Conservation (phyloP, 2,329 filamentous ascomycete genomes). For the Aspergillus ibericus region DNA sequence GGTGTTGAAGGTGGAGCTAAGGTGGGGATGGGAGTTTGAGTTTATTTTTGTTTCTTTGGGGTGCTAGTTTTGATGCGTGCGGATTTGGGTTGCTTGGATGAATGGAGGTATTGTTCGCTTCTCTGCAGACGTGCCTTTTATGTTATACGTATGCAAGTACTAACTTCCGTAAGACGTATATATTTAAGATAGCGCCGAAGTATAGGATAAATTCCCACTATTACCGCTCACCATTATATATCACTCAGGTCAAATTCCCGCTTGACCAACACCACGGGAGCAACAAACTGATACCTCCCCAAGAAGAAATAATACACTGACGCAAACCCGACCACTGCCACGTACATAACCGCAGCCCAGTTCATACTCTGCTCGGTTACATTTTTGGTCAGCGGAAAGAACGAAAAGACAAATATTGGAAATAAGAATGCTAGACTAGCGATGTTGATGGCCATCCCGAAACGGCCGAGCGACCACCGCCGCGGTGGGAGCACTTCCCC, state of each 20-base stretch:
- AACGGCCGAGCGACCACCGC: slow-evolving; percentile 49
- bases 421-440: slow-evolving; percentile 42
- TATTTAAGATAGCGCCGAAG: no score
- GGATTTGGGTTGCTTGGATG: no score
- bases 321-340: slow-evolving; percentile 45
- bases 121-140: no score
- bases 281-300: slow-evolving; percentile 44
- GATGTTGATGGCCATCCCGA: slow-evolving; percentile 47
- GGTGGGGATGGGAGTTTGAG: not conserved
- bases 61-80: no score
- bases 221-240: not conserved
- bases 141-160: no score
- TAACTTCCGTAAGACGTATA: no score
- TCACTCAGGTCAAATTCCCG: slow-evolving; percentile 17
- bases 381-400: slow-evolving; percentile 43
- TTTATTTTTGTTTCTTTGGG: not conserved
- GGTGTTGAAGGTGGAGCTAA: not conserved
- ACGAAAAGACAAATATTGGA: slow-evolving; percentile 45
- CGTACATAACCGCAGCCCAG: slow-evolving; percentile 50
- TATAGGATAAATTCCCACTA: no score
- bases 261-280: slow-evolving; percentile 40
- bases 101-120: no score
- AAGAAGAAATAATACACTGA: slow-evolving; percentile 44
- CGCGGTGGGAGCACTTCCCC: slow-evolving; percentile 44
- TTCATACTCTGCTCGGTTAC: slow-evolving; percentile 47